phyloP scores from a whole-genome alignment of 495 filamentous ascomycete genomes.

The Neurospora sp. region DNA sequence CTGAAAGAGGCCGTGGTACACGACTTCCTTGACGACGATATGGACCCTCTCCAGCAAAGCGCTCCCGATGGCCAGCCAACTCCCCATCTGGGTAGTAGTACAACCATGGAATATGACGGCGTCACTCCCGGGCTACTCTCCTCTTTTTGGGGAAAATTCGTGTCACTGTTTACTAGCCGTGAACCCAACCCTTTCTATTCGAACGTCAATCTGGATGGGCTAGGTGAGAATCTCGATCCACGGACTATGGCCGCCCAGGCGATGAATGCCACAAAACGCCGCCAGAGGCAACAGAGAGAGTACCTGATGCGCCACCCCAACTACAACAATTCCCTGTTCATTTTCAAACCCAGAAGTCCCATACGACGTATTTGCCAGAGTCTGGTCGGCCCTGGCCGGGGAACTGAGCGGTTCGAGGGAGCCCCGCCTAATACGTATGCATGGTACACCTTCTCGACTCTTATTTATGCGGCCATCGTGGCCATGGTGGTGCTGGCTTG shows the following conservation, averaged over 20 bases:
- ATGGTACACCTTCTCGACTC: constrained; percentile 87
- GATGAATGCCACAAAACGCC: constrained; percentile 66
- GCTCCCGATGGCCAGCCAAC: constrained; percentile 28
- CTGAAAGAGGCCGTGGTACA: constrained; percentile 88
- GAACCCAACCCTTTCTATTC: constrained; percentile 97
- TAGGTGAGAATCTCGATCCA: constrained; percentile 71
- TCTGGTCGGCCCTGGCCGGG: constrained; percentile 86
- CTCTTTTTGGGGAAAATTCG: constrained; percentile 45
- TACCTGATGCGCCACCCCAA: constrained; percentile 78
- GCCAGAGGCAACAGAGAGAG: constrained; percentile 80
- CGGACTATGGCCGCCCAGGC: constrained; percentile 82
- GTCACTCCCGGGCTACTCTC: constrained; percentile 47
- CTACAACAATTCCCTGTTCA: constrained; percentile 87
- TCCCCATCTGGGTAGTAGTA: constrained; percentile 11
- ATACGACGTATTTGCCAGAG: constrained; percentile 77
- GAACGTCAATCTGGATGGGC: constrained; percentile 58
- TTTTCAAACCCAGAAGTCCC: constrained; percentile 68
- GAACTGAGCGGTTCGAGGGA: constrained; percentile 74
- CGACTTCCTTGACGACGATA: constrained; percentile 80
- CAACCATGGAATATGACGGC: constrained; percentile 6
- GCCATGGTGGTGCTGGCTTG: constrained; percentile 95
- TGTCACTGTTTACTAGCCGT: constrained; percentile 42
- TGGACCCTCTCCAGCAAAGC: constrained; percentile 32
- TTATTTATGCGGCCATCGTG: constrained; percentile 90
- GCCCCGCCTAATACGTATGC: constrained; percentile 73